Evolutionary conservation across 768 basidiomycete species (phyloP), one percentile per base, ranked within the genome.

Genomic region (Lentinula edodes): DNA sequence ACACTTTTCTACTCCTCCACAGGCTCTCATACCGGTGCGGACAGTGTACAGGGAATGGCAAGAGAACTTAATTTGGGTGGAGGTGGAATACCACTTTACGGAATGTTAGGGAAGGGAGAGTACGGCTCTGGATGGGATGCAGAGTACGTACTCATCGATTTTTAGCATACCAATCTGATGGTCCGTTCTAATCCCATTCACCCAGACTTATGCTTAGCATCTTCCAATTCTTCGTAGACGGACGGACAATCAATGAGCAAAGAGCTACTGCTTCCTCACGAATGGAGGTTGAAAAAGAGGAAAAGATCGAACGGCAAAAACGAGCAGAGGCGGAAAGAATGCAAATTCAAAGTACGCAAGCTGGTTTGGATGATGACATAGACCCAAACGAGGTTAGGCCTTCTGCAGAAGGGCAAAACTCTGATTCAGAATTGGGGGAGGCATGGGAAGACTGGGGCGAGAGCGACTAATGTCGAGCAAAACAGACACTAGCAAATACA

Each of bases 171-270:
- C 36, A n/a, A 34, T 18, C 36, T 39, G n/a, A 7, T 20, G 12
- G 36, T 28, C 8, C 12, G 13, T 56, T 9, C 28, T 28, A 4
- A 42, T 23, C 12, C 13, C 28, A 28, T 42, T 15, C 20, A 34
- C 28, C n/a, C 20, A 56, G 55, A 43, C 55, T 56, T 10, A 43
- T 56, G 41, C 55, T 56, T 41, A 28, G 38, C n/a, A 56, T 56
- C 12, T 56, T 56, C 16, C 39, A 42, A 42, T 8, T 6, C 7
- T 23, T 56, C 10, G 32, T n/a, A 9, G 55, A 56, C 28, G 55
- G 55, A 18, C 23, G 20, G 39, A 18, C 55, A 20, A 20, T 56
- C 7, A 41, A 56, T 43, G 39, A 56, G 18, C 55, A 56, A 13
- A 56, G n/a, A n/a, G 38, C 55, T 28, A 56, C 38, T 43, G 55